Base-by-base conservation (phyloP, 371 early-diverging fungal species). In the Apophysomyces ossiformis region DNA sequence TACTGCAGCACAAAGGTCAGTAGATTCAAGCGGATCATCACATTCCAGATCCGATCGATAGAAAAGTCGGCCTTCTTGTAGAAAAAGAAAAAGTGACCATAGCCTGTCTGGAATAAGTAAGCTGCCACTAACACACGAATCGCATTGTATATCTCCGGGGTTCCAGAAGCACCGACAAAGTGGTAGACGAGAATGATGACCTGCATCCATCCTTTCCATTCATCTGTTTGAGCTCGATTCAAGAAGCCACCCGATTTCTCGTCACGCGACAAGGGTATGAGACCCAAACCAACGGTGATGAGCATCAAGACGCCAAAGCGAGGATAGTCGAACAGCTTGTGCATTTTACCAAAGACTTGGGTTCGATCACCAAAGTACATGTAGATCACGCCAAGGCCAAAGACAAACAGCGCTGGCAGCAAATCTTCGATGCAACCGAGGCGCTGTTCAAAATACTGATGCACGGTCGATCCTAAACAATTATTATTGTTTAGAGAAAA, bases 181-280 rank as follows among this genome's bases (percentile, higher is more conserved):
- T 92, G 92, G 69, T 92, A 91, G 36, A 88, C 73, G 11, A 93
- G 77, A 57, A 93, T 90, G 45, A 86, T 79, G 35, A 92, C 70
- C 76, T 92, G 92, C 93, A 93, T 92, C 93, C 93, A 92, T 4
- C 94, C 94, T 66, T 92, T 92, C 94, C 93, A 93, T 73, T 93
- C 94, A 60, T 92, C 89, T 0, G 93, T 92, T 65, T 91, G 91
- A 45, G 89, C 82, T 12, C 92, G 83, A 70, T 87, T 90, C 65
- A 93, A 69, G 65, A 92, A 90, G 0, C 81, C 78, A 0, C 21
- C 21, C 7, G 7, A 21, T 16, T 50, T 50, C 35, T 77, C 77
- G 47, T 86, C 87, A 8, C 75, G 75, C 11, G 74, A 75, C 58
- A 89, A 61, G 1, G 90, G 82, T 21, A 72, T 58, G 7, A 73